phyloP scores from a whole-genome alignment of 2,329 filamentous ascomycete genomes.

The Ophiostoma perfectum region DNA sequence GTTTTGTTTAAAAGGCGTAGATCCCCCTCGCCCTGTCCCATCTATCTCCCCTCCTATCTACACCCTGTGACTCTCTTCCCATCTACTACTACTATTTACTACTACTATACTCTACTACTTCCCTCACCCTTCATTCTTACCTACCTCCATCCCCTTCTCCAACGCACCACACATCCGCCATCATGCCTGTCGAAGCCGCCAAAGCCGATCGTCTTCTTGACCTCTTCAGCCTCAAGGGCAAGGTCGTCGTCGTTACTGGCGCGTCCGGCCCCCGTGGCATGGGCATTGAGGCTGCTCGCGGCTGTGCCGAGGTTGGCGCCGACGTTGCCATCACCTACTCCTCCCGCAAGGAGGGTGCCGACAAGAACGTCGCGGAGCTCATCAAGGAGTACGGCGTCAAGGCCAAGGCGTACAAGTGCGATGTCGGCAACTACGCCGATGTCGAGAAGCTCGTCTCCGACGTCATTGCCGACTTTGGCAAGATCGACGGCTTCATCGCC shows the following conservation, averaged over 20 bases:
- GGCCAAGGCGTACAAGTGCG: conserved; percentile 58
- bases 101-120: not conserved
- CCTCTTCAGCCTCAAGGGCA: conserved; percentile 67
- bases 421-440: conserved; percentile 50
- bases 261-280: conserved; percentile 66
- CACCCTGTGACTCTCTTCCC: not conserved
- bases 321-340: conserved; percentile 68
- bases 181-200: conserved; percentile 54
- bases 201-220: conserved; percentile 54
- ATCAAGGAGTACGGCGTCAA: conserved; percentile 62
- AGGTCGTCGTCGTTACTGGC: conserved; percentile 65
- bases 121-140: not conserved
- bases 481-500: conserved; percentile 72
- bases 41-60: not conserved
- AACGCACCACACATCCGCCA: conserved; percentile 5
- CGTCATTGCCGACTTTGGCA: conserved; percentile 61
- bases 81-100: not conserved
- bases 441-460: conserved; percentile 48
- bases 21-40: not conserved
- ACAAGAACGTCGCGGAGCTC: conserved; percentile 61
- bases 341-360: conserved; percentile 61
- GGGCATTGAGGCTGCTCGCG: conserved; percentile 64
- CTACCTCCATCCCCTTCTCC: not conserved
- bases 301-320: conserved; percentile 64
- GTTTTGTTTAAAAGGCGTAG: conserved; percentile 4